Conservation (phyloP, 192 early-diverging fungal species). For the Borealophlyctis nickersoniae region DNA sequence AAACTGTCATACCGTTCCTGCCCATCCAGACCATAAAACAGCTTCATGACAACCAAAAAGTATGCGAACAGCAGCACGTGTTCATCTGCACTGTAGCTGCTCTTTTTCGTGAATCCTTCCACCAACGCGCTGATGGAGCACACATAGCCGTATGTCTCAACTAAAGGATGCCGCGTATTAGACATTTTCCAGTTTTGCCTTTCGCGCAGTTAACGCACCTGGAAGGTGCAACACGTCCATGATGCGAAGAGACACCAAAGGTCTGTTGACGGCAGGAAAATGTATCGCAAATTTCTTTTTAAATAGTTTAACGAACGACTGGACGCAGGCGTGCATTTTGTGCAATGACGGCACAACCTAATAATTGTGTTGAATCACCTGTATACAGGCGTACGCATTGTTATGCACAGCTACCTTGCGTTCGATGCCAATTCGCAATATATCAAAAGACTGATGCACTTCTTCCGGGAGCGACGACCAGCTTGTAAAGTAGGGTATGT, state of each 20-base stretch:
- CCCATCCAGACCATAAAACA: background rate
- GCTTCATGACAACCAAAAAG: background rate
- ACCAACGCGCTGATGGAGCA: background rate
- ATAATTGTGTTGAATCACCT: slow-evolving; percentile 2
- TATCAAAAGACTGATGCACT: slow-evolving; percentile 5
- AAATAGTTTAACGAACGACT: slow-evolving; percentile 2
- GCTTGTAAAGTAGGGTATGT: slow-evolving; percentile 13
- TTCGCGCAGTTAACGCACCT: background rate
- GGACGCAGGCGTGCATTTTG: background rate
- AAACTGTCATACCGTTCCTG: background rate
- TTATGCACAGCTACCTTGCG: slow-evolving; percentile 5
- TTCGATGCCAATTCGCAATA: slow-evolving; percentile 4
- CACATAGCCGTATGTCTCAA: background rate
- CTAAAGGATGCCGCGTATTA: background rate
- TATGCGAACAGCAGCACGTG: background rate
- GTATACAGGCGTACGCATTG: background rate
- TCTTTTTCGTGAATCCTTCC: background rate
- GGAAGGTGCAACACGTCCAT: slow-evolving; percentile 12
- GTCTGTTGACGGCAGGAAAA: slow-evolving; percentile 10
- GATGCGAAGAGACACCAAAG: slow-evolving; percentile 10
- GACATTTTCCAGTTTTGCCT: background rate
- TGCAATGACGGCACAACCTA: background rate
- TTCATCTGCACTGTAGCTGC: too few species aligned
- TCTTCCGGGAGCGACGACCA: slow-evolving; percentile 9
- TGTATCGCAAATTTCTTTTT: slow-evolving; percentile 6